phyloP scores from a whole-genome alignment of 805 yeast genomes.

The Cyberlindnera subsufficiens region DNA sequence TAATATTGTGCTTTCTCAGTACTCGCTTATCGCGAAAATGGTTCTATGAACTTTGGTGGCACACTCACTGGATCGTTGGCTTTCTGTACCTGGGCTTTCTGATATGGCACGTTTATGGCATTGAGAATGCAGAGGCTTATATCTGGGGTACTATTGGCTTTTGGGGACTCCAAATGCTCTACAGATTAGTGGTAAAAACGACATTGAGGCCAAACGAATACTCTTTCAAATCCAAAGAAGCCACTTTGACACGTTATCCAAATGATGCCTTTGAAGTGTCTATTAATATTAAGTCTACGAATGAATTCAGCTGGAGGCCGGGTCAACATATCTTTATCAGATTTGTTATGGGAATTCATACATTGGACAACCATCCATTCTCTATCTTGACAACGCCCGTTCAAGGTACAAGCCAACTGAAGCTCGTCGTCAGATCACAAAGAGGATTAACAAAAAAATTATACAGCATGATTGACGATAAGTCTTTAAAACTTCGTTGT shows the following conservation, averaged over 20 bases:
- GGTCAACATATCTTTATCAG: slow-evolving; percentile 53
- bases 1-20: slow-evolving; percentile 37
- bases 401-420: slow-evolving; percentile 25
- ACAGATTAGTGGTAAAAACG: slow-evolving; percentile 40
- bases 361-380: slow-evolving; percentile 52
- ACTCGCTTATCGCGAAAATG: slow-evolving; percentile 34
- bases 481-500: slow-evolving; percentile 25
- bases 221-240: slow-evolving; percentile 34
- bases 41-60: slow-evolving; percentile 44
- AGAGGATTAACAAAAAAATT: slow-evolving; percentile 40
- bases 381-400: slow-evolving; percentile 36
- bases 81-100: slow-evolving; percentile 41
- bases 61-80: slow-evolving; percentile 49
- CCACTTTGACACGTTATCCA: slow-evolving; percentile 22
- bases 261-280: slow-evolving; percentile 30
- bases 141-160: slow-evolving; percentile 46
- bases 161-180: slow-evolving; percentile 44
- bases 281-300: slow-evolving; percentile 18
- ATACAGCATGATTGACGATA: slow-evolving; percentile 24
- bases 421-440: slow-evolving; percentile 39
- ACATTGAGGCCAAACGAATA: slow-evolving; percentile 37
- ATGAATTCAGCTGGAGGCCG: slow-evolving; percentile 41
- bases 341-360: slow-evolving; percentile 33
- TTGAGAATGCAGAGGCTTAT: slow-evolving; percentile 34
- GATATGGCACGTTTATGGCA: slow-evolving; percentile 36